A percentile compares a stretch with the other conserved stretches of the same genome.
These are phyloP conservation scores for Bocquillonia castaneifolia DNA, from an alignment of 441 rosid species.

Conservation along the genomic window DNA sequence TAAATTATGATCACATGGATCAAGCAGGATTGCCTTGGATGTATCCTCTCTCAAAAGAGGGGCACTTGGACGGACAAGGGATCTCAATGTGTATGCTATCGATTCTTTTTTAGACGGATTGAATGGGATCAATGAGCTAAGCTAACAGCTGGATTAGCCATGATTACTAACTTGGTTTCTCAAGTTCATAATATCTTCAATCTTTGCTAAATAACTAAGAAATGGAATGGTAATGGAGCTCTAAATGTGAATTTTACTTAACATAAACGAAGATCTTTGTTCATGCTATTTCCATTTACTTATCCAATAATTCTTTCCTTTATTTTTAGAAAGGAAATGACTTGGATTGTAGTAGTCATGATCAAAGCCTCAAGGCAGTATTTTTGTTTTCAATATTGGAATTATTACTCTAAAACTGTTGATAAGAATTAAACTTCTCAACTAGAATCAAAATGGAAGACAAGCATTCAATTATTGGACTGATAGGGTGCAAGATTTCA, in stretches of 20 bases:
- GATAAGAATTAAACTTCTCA: no score
- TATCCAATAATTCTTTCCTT: slow-evolving; percentile 31
- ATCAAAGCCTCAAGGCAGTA: no score
- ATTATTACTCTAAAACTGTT: no score
- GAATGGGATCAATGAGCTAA: slow-evolving; percentile 31
- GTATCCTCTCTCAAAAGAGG: slow-evolving; percentile 66
- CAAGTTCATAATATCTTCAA: slow-evolving; percentile 2
- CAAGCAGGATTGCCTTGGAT: slow-evolving; percentile 65
- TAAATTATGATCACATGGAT: neutral
- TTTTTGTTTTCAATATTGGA: no score
- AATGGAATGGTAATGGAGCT: slow-evolving; percentile 12
- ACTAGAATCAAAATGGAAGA: no score
- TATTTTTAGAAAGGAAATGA: slow-evolving; percentile 17
- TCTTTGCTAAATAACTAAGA: slow-evolving; percentile 13
- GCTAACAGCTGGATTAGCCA: slow-evolving; percentile 22
- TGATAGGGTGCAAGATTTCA: no score
- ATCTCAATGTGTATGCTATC: slow-evolving; percentile 43
- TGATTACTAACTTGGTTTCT: slow-evolving; percentile 18
- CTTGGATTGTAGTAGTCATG: no score
- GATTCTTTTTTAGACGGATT: slow-evolving; percentile 48
- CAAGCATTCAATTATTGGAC: no score
- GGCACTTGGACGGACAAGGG: slow-evolving; percentile 87
- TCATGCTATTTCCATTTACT: slow-evolving; percentile 6
- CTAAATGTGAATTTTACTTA: slow-evolving; percentile 1
- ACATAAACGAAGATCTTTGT: neutral